Percentiles rank a stretch among this genome's conserved stretches.
These are phyloP conservation scores for Elsinoe fawcettii DNA, from an alignment of 2,329 filamentous ascomycete species.

Conservation along the genomic window DNA sequence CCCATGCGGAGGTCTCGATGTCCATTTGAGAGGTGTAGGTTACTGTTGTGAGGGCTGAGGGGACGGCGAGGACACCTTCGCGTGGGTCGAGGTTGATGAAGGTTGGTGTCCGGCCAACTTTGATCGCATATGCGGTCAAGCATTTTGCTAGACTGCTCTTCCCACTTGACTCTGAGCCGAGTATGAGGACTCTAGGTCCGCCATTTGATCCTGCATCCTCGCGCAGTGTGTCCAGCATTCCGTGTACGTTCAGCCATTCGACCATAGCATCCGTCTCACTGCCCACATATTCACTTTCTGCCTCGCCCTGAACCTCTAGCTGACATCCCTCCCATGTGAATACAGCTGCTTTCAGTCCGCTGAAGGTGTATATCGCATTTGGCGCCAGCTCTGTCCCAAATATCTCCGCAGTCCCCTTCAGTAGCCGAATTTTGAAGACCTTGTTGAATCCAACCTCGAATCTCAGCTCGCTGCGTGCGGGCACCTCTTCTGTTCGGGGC, in stretches of 20 bases:
- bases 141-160: constrained; percentile 46
- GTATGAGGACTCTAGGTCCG: constrained; percentile 76
- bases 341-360: constrained; percentile 75
- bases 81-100: constrained; percentile 77
- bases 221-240: constrained; percentile 69
- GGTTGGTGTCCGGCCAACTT: constrained; percentile 66
- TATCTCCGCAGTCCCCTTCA: constrained; percentile 79
- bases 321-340: constrained; percentile 88
- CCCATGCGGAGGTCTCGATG: constrained; percentile 73
- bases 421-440: constrained; percentile 48
- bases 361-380: constrained; percentile 72
- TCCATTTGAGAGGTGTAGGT: constrained; percentile 83
- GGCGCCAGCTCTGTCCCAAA: constrained; percentile 89
- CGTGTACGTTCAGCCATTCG: constrained; percentile 77
- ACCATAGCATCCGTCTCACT: constrained; percentile 71
- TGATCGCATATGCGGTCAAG: constrained; percentile 80
- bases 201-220: constrained; percentile 42
- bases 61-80: constrained; percentile 50
- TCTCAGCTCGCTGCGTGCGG: constrained; percentile 39
- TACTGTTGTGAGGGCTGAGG: constrained; percentile 78
- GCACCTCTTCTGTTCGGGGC: constrained; percentile 35
- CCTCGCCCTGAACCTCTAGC: constrained; percentile 68
- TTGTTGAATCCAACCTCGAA: constrained; percentile 33
- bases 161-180: constrained; percentile 69
- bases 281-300: constrained; percentile 59